Conservation (phyloP, 1,284 basidiomycete genomes). For the Exobasidium cylindrosporum region DNA sequence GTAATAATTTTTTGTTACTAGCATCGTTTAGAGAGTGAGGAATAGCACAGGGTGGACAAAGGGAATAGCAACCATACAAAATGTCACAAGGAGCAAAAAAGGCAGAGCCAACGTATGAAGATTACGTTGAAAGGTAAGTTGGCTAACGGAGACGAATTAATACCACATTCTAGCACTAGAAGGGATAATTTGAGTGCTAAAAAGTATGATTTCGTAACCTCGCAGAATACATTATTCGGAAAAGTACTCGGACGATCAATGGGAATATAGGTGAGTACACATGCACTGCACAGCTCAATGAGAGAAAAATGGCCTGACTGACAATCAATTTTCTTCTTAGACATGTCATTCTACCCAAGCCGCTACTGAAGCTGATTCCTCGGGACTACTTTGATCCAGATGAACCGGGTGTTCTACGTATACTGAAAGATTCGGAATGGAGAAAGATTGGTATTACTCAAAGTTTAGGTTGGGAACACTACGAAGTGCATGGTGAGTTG, state of each 20-base stretch:
- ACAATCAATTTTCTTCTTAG: constrained; percentile 19
- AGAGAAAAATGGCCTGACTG: not conserved
- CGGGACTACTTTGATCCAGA: constrained; percentile 63
- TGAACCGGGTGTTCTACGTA: constrained; percentile 73
- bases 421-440: constrained; percentile 85
- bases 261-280: constrained; percentile 63
- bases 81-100: constrained; percentile 8
- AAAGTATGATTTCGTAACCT: no score
- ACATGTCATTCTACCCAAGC: constrained; percentile 54
- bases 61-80: not conserved
- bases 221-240: constrained; percentile 54
- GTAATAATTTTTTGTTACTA: no score
- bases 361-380: constrained; percentile 52
- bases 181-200: no score
- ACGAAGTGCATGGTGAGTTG: constrained; percentile 84
- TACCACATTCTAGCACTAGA: no score
- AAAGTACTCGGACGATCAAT: constrained; percentile 59
- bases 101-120: constrained; percentile 41
- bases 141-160: no score
- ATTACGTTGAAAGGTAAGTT: constrained; percentile 49
- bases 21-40: no score
- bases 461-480: constrained; percentile 94
- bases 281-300: not conserved
- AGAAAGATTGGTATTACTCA: constrained; percentile 92
- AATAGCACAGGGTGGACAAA: no score